These are phyloP conservation scores for Roridomyces roridus DNA, from an alignment of 768 basidiomycete genomes.

Conservation along the genomic window DNA sequence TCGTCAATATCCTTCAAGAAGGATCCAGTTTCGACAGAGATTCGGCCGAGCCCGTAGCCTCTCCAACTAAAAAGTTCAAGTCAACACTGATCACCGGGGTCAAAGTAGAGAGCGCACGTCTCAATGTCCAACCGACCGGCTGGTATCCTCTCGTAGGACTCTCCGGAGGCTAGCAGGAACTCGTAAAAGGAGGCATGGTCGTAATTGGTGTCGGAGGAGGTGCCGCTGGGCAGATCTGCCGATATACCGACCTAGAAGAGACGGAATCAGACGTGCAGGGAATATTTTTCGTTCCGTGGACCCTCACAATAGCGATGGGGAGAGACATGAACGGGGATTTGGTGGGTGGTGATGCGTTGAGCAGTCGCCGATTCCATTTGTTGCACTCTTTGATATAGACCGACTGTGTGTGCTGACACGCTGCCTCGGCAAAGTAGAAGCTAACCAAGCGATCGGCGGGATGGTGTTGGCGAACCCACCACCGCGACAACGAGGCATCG, in stretches of 20 bases:
- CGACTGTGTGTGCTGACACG: too few species aligned
- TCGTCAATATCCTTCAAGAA: slow-evolving; percentile 39
- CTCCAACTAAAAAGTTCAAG: slow-evolving; percentile 18
- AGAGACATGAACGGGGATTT: neutral
- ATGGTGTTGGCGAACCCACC: too few species aligned
- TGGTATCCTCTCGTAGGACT: slow-evolving; percentile 32
- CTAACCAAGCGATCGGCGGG: too few species aligned
- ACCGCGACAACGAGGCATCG: too few species aligned
- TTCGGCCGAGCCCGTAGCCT: slow-evolving; percentile 25
- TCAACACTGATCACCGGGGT: too few species aligned
- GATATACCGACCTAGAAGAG: slow-evolving; percentile 30
- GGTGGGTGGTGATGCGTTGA: too few species aligned
- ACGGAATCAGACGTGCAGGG: too few species aligned
- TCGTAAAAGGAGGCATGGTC: slow-evolving; percentile 28
- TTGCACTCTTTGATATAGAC: too few species aligned
- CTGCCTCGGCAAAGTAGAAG: too few species aligned
- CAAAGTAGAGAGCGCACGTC: slow-evolving; percentile 9
- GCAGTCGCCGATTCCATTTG: too few species aligned
- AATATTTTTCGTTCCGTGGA: neutral
- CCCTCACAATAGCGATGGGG: neutral
- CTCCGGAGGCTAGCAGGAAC: slow-evolving; percentile 29
- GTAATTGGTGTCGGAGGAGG: slow-evolving; percentile 21
- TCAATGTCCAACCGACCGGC: slow-evolving; percentile 30
- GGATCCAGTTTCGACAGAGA: slow-evolving; percentile 11
- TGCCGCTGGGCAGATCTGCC: slow-evolving; percentile 31